Evolutionary conservation across 140 eudicot genomes (phyloP), one percentile per base, ranked within the genome.

Genomic region (Erigeron philadelphicus): DNA sequence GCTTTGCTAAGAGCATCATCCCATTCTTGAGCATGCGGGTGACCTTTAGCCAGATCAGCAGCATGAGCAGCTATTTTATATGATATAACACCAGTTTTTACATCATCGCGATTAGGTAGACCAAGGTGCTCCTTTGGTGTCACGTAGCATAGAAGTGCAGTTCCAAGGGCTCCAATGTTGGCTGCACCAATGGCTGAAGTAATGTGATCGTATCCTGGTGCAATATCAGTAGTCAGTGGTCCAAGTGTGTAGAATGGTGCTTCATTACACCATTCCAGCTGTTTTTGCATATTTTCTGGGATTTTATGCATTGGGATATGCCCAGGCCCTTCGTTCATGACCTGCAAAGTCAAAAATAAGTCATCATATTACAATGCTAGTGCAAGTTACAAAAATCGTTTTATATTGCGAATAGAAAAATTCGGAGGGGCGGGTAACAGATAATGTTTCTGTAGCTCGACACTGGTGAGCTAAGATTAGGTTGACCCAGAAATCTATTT

Each of bases 231-330:
- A 16, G 96, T 93, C 75, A 93, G 67, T 41, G 98, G 98, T 18
- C 98, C 98, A 48, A 93, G 95, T 52, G 98, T 93, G 81, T 93
- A 93, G 82, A 93, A 93, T 1, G 98, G 98, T 9, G 98, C 98
- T 17, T n/a, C 98, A 46, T 86, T 87, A 75, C 96, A 93, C 96
- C 98, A 93, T 65, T 93, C 96, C 7, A 93, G 84, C 72, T 93
- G 98, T 38, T 93, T 93, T 70, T 93, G 90, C 98, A 93, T 89
- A 69, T 89, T 93, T 68, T 93, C 98, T 2, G 98, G 96, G 61
- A 93, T 93, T 81, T 93, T 93, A 71, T 93, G 95, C 87, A 93
- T 65, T 11, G 98, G 98, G 61, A 93, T 85, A 53, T 93, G 98
- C 35, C 98, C 96, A 0, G 98, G 98, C 2, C 98, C 98, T 79